Conservation (phyloP, 768 basidiomycete genomes). For the Podaxis pistillaris region DNA sequence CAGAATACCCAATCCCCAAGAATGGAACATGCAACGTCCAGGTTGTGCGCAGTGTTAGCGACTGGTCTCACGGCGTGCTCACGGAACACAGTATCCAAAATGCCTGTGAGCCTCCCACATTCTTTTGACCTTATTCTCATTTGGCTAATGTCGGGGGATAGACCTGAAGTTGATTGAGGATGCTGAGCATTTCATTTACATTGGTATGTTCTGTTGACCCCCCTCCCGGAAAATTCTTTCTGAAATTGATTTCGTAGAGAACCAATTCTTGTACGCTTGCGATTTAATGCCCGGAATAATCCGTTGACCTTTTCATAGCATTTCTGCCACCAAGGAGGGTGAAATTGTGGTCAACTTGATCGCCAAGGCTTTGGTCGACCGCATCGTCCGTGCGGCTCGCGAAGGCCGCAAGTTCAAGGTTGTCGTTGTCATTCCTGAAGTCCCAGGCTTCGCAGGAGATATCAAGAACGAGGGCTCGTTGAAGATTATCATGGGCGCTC, state of each 20-base stretch:
- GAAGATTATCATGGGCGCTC: constrained; percentile 85
- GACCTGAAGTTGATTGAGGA: constrained; percentile 81
- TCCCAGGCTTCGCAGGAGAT: constrained; percentile 87
- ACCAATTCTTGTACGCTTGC: constrained; percentile 78
- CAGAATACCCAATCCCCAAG: constrained; percentile 38
- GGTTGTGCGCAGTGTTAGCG: constrained; percentile 80
- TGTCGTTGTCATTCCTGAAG: constrained; percentile 83
- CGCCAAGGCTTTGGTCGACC: constrained; percentile 76
- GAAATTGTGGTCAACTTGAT: constrained; percentile 81
- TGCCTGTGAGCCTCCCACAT: constrained; percentile 61
- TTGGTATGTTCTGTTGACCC: constrained; percentile 53
- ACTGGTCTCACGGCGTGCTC: constrained; percentile 94
- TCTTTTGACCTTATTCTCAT: neutral
- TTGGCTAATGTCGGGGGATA: constrained; percentile 22
- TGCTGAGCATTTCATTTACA: constrained; percentile 88
- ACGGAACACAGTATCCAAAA: constrained; percentile 92
- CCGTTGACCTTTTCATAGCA: constrained; percentile 40
- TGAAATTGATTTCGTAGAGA: constrained; percentile 41
- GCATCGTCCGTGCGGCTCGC: constrained; percentile 79
- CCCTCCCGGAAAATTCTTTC: constrained; percentile 16
- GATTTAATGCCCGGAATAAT: neutral
- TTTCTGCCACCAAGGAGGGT: constrained; percentile 65
- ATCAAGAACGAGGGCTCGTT: constrained; percentile 63
- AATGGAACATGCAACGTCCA: constrained; percentile 69
- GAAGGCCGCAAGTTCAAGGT: constrained; percentile 81